phyloP scores from a whole-genome alignment of 202 grass and related monocot genomes.

The Saccharum hybrid region DNA sequence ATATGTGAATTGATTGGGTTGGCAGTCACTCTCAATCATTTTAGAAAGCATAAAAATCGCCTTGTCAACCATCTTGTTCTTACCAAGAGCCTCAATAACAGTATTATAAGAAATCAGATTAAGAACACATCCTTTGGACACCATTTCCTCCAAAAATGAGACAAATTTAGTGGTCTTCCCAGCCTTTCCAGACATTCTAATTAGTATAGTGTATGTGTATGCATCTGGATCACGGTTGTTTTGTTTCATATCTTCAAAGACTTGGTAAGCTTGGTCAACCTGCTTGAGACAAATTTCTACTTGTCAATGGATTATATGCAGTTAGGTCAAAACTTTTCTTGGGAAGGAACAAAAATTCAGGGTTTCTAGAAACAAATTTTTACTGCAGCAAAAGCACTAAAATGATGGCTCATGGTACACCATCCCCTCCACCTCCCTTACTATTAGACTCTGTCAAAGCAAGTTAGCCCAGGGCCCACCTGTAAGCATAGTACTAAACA shows the following conservation, averaged over 20 bases:
- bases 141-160: conserved; percentile 83
- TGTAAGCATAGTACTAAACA: background rate
- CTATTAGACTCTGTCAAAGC: background rate
- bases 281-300: conserved; percentile 47
- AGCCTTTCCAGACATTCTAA: conserved; percentile 84
- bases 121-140: conserved; percentile 61
- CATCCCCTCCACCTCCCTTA: background rate
- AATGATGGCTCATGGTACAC: background rate
- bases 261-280: conserved; percentile 78
- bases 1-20: conserved; percentile 87
- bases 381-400: conserved; percentile 11
- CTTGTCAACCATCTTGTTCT: conserved; percentile 81
- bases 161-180: conserved; percentile 67
- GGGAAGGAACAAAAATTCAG: background rate
- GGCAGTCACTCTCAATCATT: conserved; percentile 70
- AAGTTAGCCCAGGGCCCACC: background rate
- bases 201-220: conserved; percentile 91
- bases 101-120: conserved; percentile 89
- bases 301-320: conserved; percentile 3
- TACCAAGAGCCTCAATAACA: conserved; percentile 86
- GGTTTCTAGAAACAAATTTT: background rate
- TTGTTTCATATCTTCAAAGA: conserved; percentile 94
- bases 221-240: conserved; percentile 71
- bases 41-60: conserved; percentile 72
- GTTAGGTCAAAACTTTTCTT: background rate